phyloP scores from a whole-genome alignment of 2,329 filamentous ascomycete genomes.

The Xylaria multiplex region DNA sequence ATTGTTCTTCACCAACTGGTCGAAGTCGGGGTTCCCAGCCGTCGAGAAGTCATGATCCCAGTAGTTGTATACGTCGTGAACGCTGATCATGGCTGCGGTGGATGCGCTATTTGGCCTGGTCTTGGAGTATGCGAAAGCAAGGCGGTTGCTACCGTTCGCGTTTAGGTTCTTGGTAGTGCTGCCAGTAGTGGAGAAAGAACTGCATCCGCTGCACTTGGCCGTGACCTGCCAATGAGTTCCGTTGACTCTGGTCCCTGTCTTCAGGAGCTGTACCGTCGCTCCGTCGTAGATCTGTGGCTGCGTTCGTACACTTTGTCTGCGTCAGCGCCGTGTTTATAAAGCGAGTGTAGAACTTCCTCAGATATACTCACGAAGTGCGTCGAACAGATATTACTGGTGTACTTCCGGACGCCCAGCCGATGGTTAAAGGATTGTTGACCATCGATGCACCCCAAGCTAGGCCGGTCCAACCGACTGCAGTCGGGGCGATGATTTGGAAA shows the following conservation, averaged over 20 bases:
- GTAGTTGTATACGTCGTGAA: slow-evolving; percentile 48
- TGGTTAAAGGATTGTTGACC: slow-evolving; percentile 58
- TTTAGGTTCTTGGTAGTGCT: slow-evolving; percentile 67
- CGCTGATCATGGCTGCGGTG: slow-evolving; percentile 41
- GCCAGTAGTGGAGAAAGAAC: slow-evolving; percentile 47
- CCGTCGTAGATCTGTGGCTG: slow-evolving; percentile 47
- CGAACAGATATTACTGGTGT: slow-evolving; percentile 55
- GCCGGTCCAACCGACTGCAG: slow-evolving; percentile 58
- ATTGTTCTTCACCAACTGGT: slow-evolving; percentile 44
- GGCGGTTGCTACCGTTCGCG: slow-evolving; percentile 90
- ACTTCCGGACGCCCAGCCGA: slow-evolving; percentile 57
- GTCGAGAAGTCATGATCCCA: slow-evolving; percentile 49
- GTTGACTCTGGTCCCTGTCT: slow-evolving; percentile 53
- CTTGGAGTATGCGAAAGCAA: slow-evolving; percentile 59
- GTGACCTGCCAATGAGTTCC: slow-evolving; percentile 55
- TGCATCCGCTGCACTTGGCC: slow-evolving; percentile 52
- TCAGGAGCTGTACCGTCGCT: slow-evolving; percentile 49
- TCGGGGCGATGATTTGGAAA: slow-evolving; percentile 56
- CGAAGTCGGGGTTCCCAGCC: slow-evolving; percentile 45
- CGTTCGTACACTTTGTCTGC: slow-evolving; percentile 49
- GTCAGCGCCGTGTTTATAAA: background rate
- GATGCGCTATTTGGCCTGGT: slow-evolving; percentile 42
- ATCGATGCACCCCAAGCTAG: slow-evolving; percentile 62
- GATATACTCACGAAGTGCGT: slow-evolving; percentile 55
- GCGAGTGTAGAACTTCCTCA: background rate